Evolutionary conservation across 768 basidiomycete genomes (phyloP).

Genomic region (Amanita molliuscula): DNA sequence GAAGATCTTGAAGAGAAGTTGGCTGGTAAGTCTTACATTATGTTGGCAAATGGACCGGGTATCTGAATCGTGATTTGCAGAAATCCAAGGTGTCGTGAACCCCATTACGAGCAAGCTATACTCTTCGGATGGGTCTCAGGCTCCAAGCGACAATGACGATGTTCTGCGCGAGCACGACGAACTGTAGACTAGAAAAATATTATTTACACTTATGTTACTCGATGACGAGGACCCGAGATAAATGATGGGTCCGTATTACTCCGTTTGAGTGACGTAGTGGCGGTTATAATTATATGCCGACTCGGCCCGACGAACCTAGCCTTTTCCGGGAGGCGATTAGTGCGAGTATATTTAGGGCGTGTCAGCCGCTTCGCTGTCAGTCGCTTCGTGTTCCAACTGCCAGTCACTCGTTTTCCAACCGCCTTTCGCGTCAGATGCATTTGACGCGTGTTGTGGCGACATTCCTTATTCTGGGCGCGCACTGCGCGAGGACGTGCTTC

Average conservation of each 20-base stretch:
- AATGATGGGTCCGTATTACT: background rate
- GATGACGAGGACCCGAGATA: background rate
- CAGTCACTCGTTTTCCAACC: background rate
- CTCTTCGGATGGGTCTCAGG: constrained; percentile 22
- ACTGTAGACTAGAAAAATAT: constrained; percentile 17
- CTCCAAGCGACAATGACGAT: constrained; percentile 26
- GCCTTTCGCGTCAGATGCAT: background rate
- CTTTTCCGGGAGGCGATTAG: no score
- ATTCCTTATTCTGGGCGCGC: background rate
- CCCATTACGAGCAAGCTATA: constrained; percentile 86
- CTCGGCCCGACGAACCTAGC: no score
- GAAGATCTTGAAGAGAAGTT: constrained; percentile 94
- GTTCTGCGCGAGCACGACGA: constrained; percentile 35
- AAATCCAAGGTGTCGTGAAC: constrained; percentile 65
- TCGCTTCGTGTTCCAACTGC: background rate
- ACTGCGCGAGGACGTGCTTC: background rate
- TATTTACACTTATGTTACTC: background rate
- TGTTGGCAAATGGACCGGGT: background rate
- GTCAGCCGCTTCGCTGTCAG: background rate
- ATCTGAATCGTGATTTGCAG: constrained; percentile 14
- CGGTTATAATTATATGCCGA: no score
- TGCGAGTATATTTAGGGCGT: no score
- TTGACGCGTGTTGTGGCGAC: background rate
- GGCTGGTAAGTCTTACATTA: constrained; percentile 25
- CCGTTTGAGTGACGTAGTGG: no score